Base-by-base conservation (phyloP, 768 basidiomycete species). In the Boletus reticuloceps region DNA sequence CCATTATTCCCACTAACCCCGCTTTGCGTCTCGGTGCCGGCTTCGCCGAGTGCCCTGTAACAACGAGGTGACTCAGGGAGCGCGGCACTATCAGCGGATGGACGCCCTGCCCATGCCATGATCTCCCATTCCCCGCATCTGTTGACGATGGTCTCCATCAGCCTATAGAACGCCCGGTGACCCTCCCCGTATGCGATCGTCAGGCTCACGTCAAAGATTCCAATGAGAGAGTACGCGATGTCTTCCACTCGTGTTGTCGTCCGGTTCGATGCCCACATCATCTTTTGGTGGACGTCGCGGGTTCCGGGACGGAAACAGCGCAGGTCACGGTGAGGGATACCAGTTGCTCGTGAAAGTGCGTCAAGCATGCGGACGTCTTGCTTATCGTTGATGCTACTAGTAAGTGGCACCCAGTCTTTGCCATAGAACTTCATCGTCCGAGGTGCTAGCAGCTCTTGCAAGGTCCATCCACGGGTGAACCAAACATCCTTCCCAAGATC, bases 171-270 rank as follows among this genome's bases (percentile, higher is more conserved):
- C 1, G 71, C 69, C 5, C 69, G 69, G 42, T 62, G 56, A 1
- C 72, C 71, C 45, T 72, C 72, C 22, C 71, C 72, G 31, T 72
- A 72, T n/a, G 67, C 67, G 25, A 74, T 63, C 32, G 69, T 62
- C 49, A 72, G 47, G 57, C 65, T 69, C 38, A 72, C 67, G 22
- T 74, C 67, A 12, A 73, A 71, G 32, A 74, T 43, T 9, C 71
- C 71, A 46, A 72, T 68, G 34, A 73, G 65, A 36, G 53, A 65
- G 49, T 72, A 72, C 1, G 72, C 71, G 14, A 60, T 60, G 47
- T 74, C 71, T 50, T 72, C 71, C 17, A 70, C 55, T 6, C 67
- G 54, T 2, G 72, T 74, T 1, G 71, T 74, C 13, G 60, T 72
- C 53, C 72, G 62, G 7, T 54, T 69, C 20, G 72, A 66, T 5